Conservation (phyloP, 2,329 filamentous ascomycete species). For the Dothiorella sarmentorum region DNA sequence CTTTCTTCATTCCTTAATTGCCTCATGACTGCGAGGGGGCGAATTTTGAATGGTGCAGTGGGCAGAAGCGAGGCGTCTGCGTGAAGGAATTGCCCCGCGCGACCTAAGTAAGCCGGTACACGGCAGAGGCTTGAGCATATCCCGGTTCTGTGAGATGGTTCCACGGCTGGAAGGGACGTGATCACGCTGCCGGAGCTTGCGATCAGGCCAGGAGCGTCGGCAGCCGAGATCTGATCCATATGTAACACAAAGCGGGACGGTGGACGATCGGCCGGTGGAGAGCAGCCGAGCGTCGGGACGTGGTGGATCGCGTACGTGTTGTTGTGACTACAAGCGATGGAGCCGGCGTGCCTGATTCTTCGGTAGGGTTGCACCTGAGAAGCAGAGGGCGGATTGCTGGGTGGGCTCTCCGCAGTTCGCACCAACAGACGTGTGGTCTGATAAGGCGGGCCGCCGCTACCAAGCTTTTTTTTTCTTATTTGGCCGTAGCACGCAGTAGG, state of each 20-base stretch:
- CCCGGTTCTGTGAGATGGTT: not conserved
- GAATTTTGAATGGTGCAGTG: not conserved
- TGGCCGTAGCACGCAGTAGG: no score
- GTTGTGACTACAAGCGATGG: not conserved
- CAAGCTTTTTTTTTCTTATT: conserved; percentile 2
- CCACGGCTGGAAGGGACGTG: not conserved
- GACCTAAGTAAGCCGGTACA: not conserved
- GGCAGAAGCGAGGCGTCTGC: not conserved
- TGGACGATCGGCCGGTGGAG: not conserved
- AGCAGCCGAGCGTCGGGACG: not conserved
- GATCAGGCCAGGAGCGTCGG: conserved; percentile 6
- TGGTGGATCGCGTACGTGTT: conserved; percentile 6
- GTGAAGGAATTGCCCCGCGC: not conserved
- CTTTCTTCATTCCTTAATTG: not conserved
- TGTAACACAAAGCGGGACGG: conserved; percentile 7
- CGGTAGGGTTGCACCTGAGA: not conserved
- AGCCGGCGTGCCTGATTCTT: conserved; percentile 1
- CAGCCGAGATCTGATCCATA: conserved; percentile 4
- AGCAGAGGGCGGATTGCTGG: not conserved
- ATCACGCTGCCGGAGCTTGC: not conserved
- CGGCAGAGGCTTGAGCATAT: not conserved
- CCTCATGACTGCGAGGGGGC: not conserved
- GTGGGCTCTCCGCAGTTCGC: conserved; percentile 6
- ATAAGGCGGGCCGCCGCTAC: conserved; percentile 9
- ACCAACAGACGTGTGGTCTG: not conserved